phyloP scores from a whole-genome alignment of 2,329 filamentous ascomycete species.

The Colletotrichum sansevieriae region DNA sequence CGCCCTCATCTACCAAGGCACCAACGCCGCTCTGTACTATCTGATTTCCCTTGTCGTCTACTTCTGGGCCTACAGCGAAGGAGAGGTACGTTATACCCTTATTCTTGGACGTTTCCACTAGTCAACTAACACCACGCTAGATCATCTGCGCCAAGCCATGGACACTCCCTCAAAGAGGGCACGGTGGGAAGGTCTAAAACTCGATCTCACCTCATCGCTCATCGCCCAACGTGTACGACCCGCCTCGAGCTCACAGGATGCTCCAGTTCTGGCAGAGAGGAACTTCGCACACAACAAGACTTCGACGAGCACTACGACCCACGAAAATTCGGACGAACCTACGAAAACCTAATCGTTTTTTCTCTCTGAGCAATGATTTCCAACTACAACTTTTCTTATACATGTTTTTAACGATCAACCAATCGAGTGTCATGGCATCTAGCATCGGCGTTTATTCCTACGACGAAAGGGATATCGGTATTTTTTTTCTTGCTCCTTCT shows the following conservation, averaged over 20 bases:
- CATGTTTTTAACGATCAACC: conserved; percentile 32
- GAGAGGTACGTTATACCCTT: conserved; percentile 74
- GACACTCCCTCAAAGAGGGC: conserved; percentile 72
- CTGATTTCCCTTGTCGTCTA: conserved; percentile 87
- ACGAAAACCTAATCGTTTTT: conserved; percentile 31
- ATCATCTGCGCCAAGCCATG: conserved; percentile 78
- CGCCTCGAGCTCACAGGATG: conserved; percentile 23
- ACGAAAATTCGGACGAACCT: conserved; percentile 30
- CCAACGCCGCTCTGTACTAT: conserved; percentile 94
- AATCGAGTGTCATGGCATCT: conserved; percentile 41
- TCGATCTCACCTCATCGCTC: neutral
- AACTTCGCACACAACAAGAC: conserved; percentile 8
- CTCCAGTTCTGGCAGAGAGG: conserved; percentile 21
- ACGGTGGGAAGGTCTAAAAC: conserved; percentile 41
- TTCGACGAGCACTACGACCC: conserved; percentile 7
- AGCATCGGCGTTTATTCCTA: conserved; percentile 41
- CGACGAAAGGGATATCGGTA: conserved; percentile 17
- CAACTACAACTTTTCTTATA: conserved; percentile 27
- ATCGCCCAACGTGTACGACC: conserved; percentile 9
- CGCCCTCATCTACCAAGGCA: conserved; percentile 88
- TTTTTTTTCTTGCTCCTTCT: conserved; percentile 5
- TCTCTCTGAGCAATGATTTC: conserved; percentile 36
- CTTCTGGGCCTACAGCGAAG: conserved; percentile 97
- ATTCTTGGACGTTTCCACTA: neutral
- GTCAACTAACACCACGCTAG: conserved; percentile 53